A percentile compares a stretch with the other conserved stretches of the same genome.
Evolutionary conservation across 208 protist species (phyloP).

Genomic region (Balamuthia mandrillaris): DNA sequence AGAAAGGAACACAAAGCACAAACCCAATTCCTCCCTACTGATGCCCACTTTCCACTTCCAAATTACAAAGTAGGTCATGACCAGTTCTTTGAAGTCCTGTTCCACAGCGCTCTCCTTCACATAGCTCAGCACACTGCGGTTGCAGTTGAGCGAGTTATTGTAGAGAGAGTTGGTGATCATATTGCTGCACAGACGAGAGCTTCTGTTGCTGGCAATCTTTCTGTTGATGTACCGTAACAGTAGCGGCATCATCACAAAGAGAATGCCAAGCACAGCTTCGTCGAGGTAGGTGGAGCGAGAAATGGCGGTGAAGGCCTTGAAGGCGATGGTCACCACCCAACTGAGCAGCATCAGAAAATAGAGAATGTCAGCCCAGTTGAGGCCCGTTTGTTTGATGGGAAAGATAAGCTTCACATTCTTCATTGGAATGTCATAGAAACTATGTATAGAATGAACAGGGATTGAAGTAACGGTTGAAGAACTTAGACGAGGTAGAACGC

Average conservation of each 20-base stretch:
- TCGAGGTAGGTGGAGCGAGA: conserved; percentile 28
- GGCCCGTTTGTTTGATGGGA: background rate
- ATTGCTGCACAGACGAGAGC: background rate
- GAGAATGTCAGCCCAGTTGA: conserved; percentile 18
- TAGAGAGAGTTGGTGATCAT: background rate
- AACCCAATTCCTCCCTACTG: background rate
- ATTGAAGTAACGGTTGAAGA: no score
- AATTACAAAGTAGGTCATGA: conserved; percentile 27
- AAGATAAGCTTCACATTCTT: conserved; percentile 31
- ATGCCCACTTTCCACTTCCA: conserved; percentile 15
- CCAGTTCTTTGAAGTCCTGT: conserved; percentile 19
- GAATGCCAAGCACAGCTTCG: conserved; percentile 18
- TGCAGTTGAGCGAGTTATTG: conserved; percentile 34
- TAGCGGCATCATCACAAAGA: background rate
- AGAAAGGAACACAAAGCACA: no score
- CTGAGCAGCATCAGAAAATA: conserved; percentile 17
- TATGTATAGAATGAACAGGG: no score
- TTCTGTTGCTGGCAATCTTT: background rate
- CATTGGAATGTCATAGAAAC: conserved; percentile 36
- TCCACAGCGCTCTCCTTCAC: conserved; percentile 14
- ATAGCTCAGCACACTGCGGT: conserved; percentile 30
- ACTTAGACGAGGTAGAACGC: no score
- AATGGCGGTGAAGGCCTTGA: conserved; percentile 33
- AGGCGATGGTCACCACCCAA: background rate
- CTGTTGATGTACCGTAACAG: conserved; percentile 13